Evolutionary conservation across 176 grass and related monocot genomes (phyloP).

Genomic region (Cenchrus purpureus): DNA sequence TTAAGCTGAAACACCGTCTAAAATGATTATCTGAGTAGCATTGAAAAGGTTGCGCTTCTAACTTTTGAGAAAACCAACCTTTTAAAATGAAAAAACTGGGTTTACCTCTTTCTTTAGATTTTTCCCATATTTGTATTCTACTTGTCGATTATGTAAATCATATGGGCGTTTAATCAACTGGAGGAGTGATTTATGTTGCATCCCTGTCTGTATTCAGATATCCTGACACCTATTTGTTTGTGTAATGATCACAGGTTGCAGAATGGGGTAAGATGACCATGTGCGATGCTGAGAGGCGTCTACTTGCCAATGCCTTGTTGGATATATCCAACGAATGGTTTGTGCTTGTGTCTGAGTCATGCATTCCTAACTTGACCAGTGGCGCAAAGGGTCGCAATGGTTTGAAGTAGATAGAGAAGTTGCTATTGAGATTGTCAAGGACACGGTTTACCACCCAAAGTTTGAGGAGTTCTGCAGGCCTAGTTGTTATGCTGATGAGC

Average conservation of each 20-base stretch:
- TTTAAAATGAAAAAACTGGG: slow-evolving; percentile 4
- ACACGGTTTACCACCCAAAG: slow-evolving; percentile 80
- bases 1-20: neutral
- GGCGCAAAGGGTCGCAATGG: slow-evolving; percentile 97
- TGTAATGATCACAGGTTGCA: slow-evolving; percentile 60
- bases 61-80: slow-evolving; percentile 2
- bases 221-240: slow-evolving; percentile 26
- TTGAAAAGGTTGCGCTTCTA: neutral
- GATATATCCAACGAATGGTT: slow-evolving; percentile 93
- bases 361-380: slow-evolving; percentile 81
- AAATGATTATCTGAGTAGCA: neutral
- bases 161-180: neutral
- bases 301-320: slow-evolving; percentile 84
- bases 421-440: slow-evolving; percentile 66
- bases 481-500: slow-evolving; percentile 86
- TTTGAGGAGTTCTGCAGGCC: slow-evolving; percentile 86
- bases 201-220: slow-evolving; percentile 13
- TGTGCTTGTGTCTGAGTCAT: slow-evolving; percentile 89
- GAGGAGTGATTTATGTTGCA: slow-evolving; percentile 8
- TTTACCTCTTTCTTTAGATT: neutral
- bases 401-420: slow-evolving; percentile 78
- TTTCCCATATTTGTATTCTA: neutral
- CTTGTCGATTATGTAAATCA: neutral
- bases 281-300: slow-evolving; percentile 95
- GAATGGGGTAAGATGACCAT: slow-evolving; percentile 95